Base-by-base conservation (phyloP, 2,329 filamentous ascomycete species). In the Amylocarpus encephaloides region DNA sequence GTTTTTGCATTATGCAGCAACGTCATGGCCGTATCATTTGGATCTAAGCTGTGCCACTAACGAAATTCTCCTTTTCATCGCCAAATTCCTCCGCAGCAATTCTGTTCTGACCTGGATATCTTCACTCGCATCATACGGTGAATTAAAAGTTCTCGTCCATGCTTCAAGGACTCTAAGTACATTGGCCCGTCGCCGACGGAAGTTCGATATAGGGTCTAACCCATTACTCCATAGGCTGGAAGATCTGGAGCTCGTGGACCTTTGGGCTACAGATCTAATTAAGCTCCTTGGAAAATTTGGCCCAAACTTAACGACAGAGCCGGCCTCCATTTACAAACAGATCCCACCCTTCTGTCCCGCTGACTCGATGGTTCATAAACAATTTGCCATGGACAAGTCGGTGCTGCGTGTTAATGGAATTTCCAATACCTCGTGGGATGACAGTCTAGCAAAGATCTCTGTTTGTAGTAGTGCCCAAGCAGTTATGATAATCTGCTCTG, bases 261-360 rank as follows among this genome's bases (percentile, higher is more conserved):
- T 44, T 12, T 70, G 68, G 69, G 58, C 64, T 1, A 56, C 49
- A 1, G 70, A 71, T 49, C 52, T 71, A 6, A 48, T 67, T 7
- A 66, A 65, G 47, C 52, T 72, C 9, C 45, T 68, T 12, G 67
- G 66, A 6, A 69, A 68, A 41, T 71, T 70, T 50, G 64, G 65
- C 2, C 39, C 12, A 6, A 52, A 56, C 35, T 46, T 71, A 10
- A 30, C 48, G 1, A 34, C 45, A 30, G 50, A 60, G 6, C 68
- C 70, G 0, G 54, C 63, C 5, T 49, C 64, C 0, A 71, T 73
- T 32, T 67, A 70, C 51, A 66, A 66, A 39, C 52, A 61, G 2
- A 65, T 73, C 7, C 67, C 69, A 1, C 66, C 68, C 1, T 66
- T 73, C 36, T 72, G 70, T 51, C 70, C 71, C 0, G 33, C 46